These are phyloP conservation scores for Aspergillus sclerotialis DNA, from an alignment of 2,329 filamentous ascomycete species.

Conservation along the genomic window DNA sequence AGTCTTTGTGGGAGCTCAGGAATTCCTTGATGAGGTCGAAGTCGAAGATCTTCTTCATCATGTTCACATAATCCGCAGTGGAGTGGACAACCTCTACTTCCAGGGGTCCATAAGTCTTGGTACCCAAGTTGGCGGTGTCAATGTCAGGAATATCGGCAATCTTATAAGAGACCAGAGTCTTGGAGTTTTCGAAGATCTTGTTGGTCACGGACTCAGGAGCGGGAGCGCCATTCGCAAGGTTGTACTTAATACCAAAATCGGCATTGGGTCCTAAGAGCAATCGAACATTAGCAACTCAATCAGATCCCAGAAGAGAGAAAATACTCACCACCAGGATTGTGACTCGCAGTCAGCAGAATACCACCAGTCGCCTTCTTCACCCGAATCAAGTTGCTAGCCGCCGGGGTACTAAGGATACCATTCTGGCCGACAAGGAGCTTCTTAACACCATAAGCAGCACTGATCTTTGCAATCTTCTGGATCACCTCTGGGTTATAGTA, in stretches of 20 bases:
- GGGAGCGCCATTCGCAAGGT: conserved; percentile 90
- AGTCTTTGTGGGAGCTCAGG: conserved; percentile 77
- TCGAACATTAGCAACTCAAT: neutral
- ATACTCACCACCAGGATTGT: conserved; percentile 87
- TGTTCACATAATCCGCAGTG: conserved; percentile 80
- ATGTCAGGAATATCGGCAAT: conserved; percentile 79
- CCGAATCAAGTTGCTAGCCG: conserved; percentile 91
- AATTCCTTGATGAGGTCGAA: conserved; percentile 94
- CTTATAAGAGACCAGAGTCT: conserved; percentile 86
- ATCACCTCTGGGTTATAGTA: conserved; percentile 97
- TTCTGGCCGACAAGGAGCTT: conserved; percentile 95
- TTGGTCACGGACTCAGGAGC: conserved; percentile 95
- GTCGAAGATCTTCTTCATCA: conserved; percentile 98
- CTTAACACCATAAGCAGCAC: conserved; percentile 95
- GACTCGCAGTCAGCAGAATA: conserved; percentile 92
- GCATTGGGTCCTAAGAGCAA: conserved; percentile 84
- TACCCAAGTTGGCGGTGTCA: conserved; percentile 76
- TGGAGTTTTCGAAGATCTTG: conserved; percentile 92
- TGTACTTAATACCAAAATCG: conserved; percentile 99
- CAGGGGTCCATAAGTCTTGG: conserved; percentile 72
- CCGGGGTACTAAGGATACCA: conserved; percentile 93
- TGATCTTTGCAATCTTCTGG: conserved; percentile 94
- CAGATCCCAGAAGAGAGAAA: neutral
- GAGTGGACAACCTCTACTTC: conserved; percentile 96
- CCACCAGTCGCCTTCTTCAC: conserved; percentile 92